A percentile compares a stretch with the other conserved stretches of the same genome.
Evolutionary conservation across 768 basidiomycete species (phyloP).

Genomic region (Pulveroboletus sp.): DNA sequence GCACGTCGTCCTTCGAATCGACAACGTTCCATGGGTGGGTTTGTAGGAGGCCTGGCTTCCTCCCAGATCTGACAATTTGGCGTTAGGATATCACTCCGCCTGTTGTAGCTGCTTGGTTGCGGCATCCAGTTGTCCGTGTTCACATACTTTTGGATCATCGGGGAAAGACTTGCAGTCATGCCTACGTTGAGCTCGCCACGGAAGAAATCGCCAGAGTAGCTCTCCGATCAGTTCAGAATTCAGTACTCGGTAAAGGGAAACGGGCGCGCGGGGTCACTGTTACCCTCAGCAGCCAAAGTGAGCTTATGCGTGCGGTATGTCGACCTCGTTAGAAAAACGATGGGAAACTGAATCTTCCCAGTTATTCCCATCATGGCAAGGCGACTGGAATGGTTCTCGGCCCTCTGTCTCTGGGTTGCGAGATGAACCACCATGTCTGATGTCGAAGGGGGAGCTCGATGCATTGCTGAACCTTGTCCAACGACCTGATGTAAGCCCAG

Average conservation of each 20-base stretch:
- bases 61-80: conserved; percentile 5
- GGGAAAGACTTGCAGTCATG: conserved; percentile 83
- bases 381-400: conserved; percentile 61
- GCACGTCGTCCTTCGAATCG: conserved; percentile 69
- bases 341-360: conserved; percentile 25
- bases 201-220: conserved; percentile 62
- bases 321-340: not conserved
- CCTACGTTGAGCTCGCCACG: conserved; percentile 69
- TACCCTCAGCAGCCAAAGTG: conserved; percentile 74
- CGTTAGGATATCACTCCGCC: conserved; percentile 78
- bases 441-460: conserved; percentile 64
- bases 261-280: conserved; percentile 82
- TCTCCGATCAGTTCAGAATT: conserved; percentile 48
- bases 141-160: conserved; percentile 78
- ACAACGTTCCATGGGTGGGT: conserved; percentile 86
- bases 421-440: conserved; percentile 55
- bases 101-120: conserved; percentile 64
- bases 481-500: conserved; percentile 63
- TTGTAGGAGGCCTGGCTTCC: not conserved
- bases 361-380: conserved; percentile 81
- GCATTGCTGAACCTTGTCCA: conserved; percentile 66
- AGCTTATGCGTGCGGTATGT: conserved; percentile 72
- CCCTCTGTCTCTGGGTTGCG: conserved; percentile 66
- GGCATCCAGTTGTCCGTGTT: conserved; percentile 57
- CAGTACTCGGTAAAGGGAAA: conserved; percentile 71